These are phyloP conservation scores for Ascochyta koolunga DNA, from an alignment of 2,329 filamentous ascomycete species.

Conservation along the genomic window DNA sequence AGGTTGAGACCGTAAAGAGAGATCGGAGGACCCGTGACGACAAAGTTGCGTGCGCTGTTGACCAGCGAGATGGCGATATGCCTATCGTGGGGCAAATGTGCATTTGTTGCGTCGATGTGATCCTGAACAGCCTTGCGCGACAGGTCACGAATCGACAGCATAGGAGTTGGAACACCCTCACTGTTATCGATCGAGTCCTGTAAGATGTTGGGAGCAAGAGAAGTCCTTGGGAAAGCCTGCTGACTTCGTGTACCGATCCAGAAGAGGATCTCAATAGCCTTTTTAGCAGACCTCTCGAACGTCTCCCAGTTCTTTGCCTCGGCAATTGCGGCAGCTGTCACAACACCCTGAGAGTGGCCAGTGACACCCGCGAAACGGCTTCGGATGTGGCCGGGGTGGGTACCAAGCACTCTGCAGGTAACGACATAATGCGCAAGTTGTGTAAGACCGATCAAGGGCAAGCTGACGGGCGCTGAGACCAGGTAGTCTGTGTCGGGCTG, in stretches of 20 bases:
- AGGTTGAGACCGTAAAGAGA: constrained; percentile 96
- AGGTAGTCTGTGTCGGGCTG: constrained; percentile 90
- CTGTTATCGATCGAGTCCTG: constrained; percentile 93
- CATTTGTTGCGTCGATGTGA: constrained; percentile 95
- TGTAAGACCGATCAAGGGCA: constrained; percentile 93
- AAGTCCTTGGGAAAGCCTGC: constrained; percentile 95
- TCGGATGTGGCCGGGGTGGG: constrained; percentile 85
- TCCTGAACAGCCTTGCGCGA: constrained; percentile 88
- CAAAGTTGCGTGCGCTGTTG: constrained; percentile 96
- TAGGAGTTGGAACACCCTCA: constrained; percentile 93
- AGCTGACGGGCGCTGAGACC: constrained; percentile 66
- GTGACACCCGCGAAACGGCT: constrained; percentile 86
- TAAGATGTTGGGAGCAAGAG: constrained; percentile 85
- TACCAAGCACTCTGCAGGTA: constrained; percentile 87
- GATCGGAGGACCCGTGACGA: constrained; percentile 93
- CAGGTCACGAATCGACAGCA: constrained; percentile 96
- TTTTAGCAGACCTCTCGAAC: constrained; percentile 78
- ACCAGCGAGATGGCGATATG: constrained; percentile 95
- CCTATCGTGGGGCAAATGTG: constrained; percentile 89
- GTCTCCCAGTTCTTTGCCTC: constrained; percentile 93
- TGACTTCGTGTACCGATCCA: constrained; percentile 98
- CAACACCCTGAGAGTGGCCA: constrained; percentile 94
- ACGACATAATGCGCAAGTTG: constrained; percentile 96
- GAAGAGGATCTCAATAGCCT: constrained; percentile 91
- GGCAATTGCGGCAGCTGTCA: constrained; percentile 89